A percentile compares a stretch with the other conserved stretches of the same genome.
Conservation (phyloP, 345 rosid genomes). For the Pistacia vera region DNA sequence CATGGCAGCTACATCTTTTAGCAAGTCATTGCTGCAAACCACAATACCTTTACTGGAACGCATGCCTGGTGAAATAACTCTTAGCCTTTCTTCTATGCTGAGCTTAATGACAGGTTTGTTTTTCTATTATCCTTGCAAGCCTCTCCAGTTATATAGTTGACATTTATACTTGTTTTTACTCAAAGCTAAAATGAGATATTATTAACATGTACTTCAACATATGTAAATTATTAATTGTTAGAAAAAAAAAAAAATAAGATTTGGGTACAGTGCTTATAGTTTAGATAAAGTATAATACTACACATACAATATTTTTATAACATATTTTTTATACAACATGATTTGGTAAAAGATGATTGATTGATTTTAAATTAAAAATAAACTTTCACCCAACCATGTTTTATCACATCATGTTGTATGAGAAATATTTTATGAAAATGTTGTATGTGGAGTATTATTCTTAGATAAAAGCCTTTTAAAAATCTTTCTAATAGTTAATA, state of each 20-base stretch:
- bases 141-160: neutral
- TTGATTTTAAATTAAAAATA: too few relatives aligned
- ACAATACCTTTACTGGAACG: slow-evolving; percentile 50
- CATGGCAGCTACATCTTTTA: slow-evolving; percentile 75
- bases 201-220: neutral
- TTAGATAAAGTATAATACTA: too few relatives aligned
- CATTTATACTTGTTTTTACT: neutral
- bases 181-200: neutral
- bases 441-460: too few relatives aligned
- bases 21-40: slow-evolving; percentile 51
- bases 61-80: slow-evolving; percentile 35
- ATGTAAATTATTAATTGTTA: neutral
- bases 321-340: too few relatives aligned
- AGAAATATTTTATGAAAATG: too few relatives aligned
- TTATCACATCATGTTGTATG: too few relatives aligned
- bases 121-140: slow-evolving; percentile 6
- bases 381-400: too few relatives aligned
- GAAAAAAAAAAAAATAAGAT: neutral
- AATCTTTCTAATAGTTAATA: too few relatives aligned
- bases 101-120: slow-evolving; percentile 53
- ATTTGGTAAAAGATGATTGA: too few relatives aligned
- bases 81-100: slow-evolving; percentile 33
- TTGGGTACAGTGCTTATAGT: neutral
- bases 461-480: too few relatives aligned
- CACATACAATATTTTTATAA: too few relatives aligned